phyloP scores from a whole-genome alignment of 805 yeast species.

The Komagataella pseudopastoris region DNA sequence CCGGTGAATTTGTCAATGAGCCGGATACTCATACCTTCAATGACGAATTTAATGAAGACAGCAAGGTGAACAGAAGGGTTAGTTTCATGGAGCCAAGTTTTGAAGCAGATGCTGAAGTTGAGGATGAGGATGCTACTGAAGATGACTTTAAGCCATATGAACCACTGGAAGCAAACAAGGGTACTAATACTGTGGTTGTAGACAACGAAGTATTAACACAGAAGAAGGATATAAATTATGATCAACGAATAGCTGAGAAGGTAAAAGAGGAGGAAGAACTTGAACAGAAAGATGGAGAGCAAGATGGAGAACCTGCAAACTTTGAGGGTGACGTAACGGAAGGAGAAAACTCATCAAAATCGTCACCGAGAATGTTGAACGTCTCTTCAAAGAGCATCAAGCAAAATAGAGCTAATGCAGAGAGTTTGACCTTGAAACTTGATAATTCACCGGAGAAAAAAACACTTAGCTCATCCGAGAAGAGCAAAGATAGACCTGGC shows the following conservation, averaged over 20 bases:
- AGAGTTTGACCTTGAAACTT: background rate
- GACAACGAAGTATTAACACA: background rate
- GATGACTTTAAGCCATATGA: conserved; percentile 23
- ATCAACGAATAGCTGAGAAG: background rate
- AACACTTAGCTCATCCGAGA: background rate
- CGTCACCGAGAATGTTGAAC: background rate
- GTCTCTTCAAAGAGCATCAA: background rate
- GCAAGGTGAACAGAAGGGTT: conserved; percentile 21
- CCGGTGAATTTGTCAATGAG: conserved; percentile 32
- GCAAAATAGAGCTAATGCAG: background rate
- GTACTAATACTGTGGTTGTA: background rate
- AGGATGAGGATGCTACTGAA: background rate
- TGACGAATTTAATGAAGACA: conserved; percentile 50
- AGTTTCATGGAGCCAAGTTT: conserved; percentile 9
- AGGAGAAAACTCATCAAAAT: background rate
- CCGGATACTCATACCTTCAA: conserved; percentile 28
- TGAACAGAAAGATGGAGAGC: background rate
- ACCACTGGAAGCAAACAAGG: conserved; percentile 3
- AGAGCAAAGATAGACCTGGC: background rate
- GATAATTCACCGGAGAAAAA: background rate
- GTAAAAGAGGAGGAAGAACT: background rate
- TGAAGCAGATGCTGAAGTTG: background rate
- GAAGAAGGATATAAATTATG: background rate
- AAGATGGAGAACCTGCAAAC: background rate
- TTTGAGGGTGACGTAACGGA: background rate